Conservation (phyloP, 306 rosid genomes). For the Corylus avellana region DNA sequence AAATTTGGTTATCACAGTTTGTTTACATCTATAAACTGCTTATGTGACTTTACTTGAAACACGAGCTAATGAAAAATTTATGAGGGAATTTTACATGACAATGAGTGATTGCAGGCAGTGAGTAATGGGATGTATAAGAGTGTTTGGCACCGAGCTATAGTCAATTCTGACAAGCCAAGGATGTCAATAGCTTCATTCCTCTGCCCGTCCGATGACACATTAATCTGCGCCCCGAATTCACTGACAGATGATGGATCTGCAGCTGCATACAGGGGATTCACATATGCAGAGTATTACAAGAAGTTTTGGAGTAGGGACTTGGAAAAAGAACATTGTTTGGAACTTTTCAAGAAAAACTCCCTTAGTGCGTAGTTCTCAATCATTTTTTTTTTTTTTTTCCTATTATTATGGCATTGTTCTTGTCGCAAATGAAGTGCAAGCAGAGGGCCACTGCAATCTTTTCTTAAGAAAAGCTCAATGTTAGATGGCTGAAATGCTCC, state of each 20-base stretch:
- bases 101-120: slow-evolving; percentile 61
- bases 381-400: background rate
- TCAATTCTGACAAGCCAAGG: slow-evolving; percentile 72
- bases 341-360: slow-evolving; percentile 57
- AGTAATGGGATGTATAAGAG: slow-evolving; percentile 89
- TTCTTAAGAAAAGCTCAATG: background rate
- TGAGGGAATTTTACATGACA: background rate
- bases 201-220: slow-evolving; percentile 62
- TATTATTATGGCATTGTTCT: background rate
- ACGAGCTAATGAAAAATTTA: too few relatives aligned
- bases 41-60: too few relatives aligned
- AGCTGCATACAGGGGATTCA: slow-evolving; percentile 60
- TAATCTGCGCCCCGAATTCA: slow-evolving; percentile 63
- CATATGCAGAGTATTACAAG: slow-evolving; percentile 70
- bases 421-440: background rate
- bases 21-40: too few relatives aligned
- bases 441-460: background rate
- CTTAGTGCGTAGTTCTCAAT: background rate
- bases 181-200: slow-evolving; percentile 85
- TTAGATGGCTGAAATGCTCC: background rate
- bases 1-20: background rate
- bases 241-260: slow-evolving; percentile 47
- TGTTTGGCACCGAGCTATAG: slow-evolving; percentile 89
- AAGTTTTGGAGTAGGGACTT: slow-evolving; percentile 86
- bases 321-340: slow-evolving; percentile 72